These are phyloP conservation scores for Athelia psychrophila DNA, from an alignment of 1,284 basidiomycete species.

Conservation along the genomic window DNA sequence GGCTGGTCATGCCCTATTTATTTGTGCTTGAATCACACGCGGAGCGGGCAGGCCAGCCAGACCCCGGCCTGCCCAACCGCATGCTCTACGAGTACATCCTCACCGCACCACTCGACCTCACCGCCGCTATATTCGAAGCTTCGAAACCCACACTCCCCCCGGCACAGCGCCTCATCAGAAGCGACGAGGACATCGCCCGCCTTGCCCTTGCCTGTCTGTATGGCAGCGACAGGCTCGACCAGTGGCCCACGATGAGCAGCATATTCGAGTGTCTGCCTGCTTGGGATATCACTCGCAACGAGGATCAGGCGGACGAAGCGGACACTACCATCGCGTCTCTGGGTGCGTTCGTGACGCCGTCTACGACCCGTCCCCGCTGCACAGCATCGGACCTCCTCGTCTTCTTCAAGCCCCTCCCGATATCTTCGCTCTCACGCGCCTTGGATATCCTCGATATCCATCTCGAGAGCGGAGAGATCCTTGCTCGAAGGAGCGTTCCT, in stretches of 20 bases:
- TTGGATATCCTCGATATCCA: conserved; percentile 92
- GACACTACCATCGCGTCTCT: conserved; percentile 81
- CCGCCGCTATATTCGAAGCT: conserved; percentile 79
- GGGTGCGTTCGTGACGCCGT: conserved; percentile 75
- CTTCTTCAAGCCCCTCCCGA: conserved; percentile 80
- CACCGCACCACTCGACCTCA: conserved; percentile 59
- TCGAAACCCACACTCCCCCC: conserved; percentile 83
- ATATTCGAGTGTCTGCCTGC: conserved; percentile 95
- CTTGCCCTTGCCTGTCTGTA: conserved; percentile 89
- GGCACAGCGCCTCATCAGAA: conserved; percentile 70
- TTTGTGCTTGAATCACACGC: conserved; percentile 85
- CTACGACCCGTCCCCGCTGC: conserved; percentile 54
- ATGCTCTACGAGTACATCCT: conserved; percentile 80
- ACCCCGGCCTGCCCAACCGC: conserved; percentile 57
- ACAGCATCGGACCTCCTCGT: conserved; percentile 71
- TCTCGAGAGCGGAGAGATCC: conserved; percentile 88
- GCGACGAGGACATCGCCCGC: conserved; percentile 81
- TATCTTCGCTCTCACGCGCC: conserved; percentile 71
- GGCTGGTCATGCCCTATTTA: conserved; percentile 86
- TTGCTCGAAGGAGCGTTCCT: conserved; percentile 82
- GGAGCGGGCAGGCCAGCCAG: conserved; percentile 73
- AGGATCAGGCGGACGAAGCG: conserved; percentile 67
- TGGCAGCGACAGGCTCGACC: conserved; percentile 65
- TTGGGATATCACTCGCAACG: conserved; percentile 66
- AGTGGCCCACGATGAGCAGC: conserved; percentile 82